These are phyloP conservation scores for Suillus occidentalis DNA, from an alignment of 768 basidiomycete genomes.

Conservation along the genomic window DNA sequence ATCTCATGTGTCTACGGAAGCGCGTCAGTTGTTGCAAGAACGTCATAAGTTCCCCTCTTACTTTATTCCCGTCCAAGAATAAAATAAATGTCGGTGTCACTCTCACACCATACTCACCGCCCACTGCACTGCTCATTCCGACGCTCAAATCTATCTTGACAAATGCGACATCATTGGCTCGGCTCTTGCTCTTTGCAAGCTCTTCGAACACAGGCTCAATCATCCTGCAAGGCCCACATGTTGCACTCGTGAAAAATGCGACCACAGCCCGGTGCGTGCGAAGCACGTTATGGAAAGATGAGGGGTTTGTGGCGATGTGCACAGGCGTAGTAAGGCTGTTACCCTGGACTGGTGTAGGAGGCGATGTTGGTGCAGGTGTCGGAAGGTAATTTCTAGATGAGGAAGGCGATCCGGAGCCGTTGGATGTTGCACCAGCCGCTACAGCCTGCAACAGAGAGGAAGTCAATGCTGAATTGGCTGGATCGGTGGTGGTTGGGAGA, in stretches of 20 bases:
- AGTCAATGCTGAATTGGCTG: conserved; percentile 50
- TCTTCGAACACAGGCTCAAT: conserved; percentile 84
- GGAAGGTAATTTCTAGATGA: conserved; percentile 19
- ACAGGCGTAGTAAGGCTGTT: conserved; percentile 59
- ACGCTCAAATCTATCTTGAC: conserved; percentile 81
- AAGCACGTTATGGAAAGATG: conserved; percentile 70
- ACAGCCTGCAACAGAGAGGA: conserved; percentile 57
- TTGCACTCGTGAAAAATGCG: conserved; percentile 77
- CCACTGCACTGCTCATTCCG: conserved; percentile 61
- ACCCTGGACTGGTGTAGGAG: conserved; percentile 34
- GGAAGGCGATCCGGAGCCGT: conserved; percentile 10
- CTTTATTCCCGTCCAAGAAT: conserved; percentile 77
- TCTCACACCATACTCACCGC: conserved; percentile 59
- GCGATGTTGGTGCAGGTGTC: conserved; percentile 19
- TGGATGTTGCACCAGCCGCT: conserved; percentile 47
- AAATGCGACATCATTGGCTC: conserved; percentile 59
- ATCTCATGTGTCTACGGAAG: conserved; percentile 60
- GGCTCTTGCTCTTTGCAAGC: conserved; percentile 65
- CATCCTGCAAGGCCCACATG: conserved; percentile 78
- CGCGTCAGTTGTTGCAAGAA: background rate
- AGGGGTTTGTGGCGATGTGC: conserved; percentile 70
- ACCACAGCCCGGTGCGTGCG: conserved; percentile 68
- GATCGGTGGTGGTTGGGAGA: conserved; percentile 28
- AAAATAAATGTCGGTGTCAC: conserved; percentile 91
- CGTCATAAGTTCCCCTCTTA: conserved; percentile 23